These are phyloP conservation scores for Dactylella cylindrospora DNA, from an alignment of 2,329 filamentous ascomycete species.

Conservation along the genomic window DNA sequence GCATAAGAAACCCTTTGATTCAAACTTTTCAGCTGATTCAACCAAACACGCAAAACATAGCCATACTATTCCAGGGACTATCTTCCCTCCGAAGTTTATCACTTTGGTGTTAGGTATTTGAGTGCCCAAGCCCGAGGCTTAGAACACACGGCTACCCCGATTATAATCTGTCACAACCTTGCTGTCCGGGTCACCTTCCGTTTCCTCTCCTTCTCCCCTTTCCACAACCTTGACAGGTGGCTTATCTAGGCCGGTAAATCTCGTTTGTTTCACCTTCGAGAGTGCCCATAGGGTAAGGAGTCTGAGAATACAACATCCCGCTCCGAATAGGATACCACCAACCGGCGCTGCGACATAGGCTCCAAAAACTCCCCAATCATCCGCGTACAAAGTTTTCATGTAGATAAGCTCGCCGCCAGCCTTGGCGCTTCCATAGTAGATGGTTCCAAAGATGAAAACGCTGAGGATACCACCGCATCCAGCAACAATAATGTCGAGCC, in stretches of 20 bases:
- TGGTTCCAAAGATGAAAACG: constrained; percentile 76
- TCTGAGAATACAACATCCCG: constrained; percentile 12
- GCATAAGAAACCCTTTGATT: too few relatives aligned
- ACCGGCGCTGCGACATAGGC: constrained; percentile 38
- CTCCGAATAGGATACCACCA: constrained; percentile 24
- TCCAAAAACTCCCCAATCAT: constrained; percentile 80
- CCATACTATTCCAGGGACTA: too few relatives aligned
- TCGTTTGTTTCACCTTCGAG: constrained; percentile 9
- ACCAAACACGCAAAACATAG: too few relatives aligned
- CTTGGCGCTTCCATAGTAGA: constrained; percentile 71
- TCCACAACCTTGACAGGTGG: constrained; percentile 5
- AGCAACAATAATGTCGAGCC: constrained; percentile 76
- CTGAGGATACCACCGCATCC: constrained; percentile 75
- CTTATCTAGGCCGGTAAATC: constrained; percentile 33
- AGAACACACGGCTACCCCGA: not conserved
- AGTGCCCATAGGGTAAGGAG: constrained; percentile 7
- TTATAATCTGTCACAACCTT: not conserved
- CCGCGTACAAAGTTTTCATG: constrained; percentile 69
- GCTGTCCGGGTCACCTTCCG: not conserved
- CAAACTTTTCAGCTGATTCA: too few relatives aligned
- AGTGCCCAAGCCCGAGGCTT: too few relatives aligned
- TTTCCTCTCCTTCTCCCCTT: not conserved
- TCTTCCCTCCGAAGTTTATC: too few relatives aligned
- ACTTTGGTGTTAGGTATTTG: too few relatives aligned
- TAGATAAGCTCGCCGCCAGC: constrained; percentile 69